These are phyloP conservation scores for Juglanconis sp. DNA, from an alignment of 2,329 filamentous ascomycete species.

Conservation along the genomic window DNA sequence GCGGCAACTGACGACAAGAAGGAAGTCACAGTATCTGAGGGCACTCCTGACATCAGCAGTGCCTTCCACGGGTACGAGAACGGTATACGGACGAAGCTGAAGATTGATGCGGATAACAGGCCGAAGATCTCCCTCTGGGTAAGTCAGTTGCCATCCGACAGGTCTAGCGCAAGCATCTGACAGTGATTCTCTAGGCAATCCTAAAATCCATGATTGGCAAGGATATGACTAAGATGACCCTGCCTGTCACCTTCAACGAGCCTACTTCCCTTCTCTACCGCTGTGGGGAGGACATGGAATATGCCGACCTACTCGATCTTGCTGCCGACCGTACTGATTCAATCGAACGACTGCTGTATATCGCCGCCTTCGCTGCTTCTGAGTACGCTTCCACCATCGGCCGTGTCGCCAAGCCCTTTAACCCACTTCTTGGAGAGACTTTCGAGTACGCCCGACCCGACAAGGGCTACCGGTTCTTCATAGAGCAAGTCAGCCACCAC, in stretches of 20 bases:
- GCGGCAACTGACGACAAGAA: slow-evolving; percentile 41
- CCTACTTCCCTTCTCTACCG: slow-evolving; percentile 93
- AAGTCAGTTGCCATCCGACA: slow-evolving; percentile 36
- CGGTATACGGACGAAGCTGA: slow-evolving; percentile 72
- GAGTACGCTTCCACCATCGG: slow-evolving; percentile 97
- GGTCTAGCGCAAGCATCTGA: slow-evolving; percentile 22
- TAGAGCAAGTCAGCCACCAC: slow-evolving; percentile 97
- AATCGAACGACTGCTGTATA: slow-evolving; percentile 87
- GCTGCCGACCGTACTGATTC: slow-evolving; percentile 84
- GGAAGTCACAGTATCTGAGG: slow-evolving; percentile 43
- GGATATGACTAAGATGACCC: slow-evolving; percentile 99
- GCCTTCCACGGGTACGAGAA: slow-evolving; percentile 92
- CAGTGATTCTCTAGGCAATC: slow-evolving; percentile 62
- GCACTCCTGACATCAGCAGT: slow-evolving; percentile 61
- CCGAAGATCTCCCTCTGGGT: slow-evolving; percentile 97
- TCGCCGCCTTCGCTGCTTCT: slow-evolving; percentile 91
- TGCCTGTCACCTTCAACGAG: slow-evolving; percentile 98
- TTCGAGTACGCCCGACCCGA: slow-evolving; percentile 95
- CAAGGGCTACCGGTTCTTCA: slow-evolving; percentile 97
- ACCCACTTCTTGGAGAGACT: slow-evolving; percentile 91
- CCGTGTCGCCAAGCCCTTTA: slow-evolving; percentile 96
- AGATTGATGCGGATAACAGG: slow-evolving; percentile 86
- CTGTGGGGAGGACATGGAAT: slow-evolving; percentile 97
- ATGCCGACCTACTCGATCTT: slow-evolving; percentile 84
- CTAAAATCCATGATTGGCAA: slow-evolving; percentile 99